These are phyloP conservation scores for Herpetomonas tarakana DNA, from an alignment of 208 protist genomes.

Conservation along the genomic window DNA sequence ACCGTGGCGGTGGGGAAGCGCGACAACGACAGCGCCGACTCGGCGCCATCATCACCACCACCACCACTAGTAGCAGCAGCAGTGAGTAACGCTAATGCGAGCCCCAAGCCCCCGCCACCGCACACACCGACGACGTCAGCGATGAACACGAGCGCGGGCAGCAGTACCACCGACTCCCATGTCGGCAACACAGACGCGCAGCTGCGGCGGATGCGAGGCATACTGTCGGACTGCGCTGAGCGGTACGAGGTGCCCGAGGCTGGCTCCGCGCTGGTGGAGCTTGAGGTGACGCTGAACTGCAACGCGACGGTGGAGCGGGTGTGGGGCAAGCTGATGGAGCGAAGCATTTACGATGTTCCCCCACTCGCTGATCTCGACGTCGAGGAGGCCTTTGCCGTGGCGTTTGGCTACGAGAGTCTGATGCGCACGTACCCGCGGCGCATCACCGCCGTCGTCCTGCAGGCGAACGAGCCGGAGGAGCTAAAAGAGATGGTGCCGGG, in stretches of 20 bases:
- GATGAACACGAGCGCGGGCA: no score
- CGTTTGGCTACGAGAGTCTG: conserved; percentile 46
- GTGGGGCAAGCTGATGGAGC: conserved; percentile 40
- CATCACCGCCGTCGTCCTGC: conserved; percentile 35
- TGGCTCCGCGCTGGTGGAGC: conserved; percentile 32
- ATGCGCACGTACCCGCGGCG: conserved; percentile 27
- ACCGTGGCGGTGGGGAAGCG: no score
- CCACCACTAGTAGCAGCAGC: no score
- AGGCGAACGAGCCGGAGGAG: conserved; percentile 12
- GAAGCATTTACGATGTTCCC: conserved; percentile 34
- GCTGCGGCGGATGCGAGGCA: conserved; percentile 30
- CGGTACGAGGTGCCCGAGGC: conserved; percentile 32
- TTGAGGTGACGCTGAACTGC: conserved; percentile 38
- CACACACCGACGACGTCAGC: not conserved
- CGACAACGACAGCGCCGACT: no score
- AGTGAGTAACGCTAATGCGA: no score
- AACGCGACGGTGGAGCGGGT: conserved; percentile 20
- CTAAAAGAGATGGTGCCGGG: conserved; percentile 15
- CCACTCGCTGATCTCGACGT: conserved; percentile 32
- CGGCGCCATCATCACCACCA: no score
- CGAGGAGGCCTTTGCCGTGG: conserved; percentile 20
- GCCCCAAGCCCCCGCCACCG: not conserved
- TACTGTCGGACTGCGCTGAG: conserved; percentile 32
- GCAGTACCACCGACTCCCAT: not conserved
- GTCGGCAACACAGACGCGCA: not conserved